These are phyloP conservation scores for Suillus cothurnatus DNA, from an alignment of 768 basidiomycete species.

Conservation along the genomic window DNA sequence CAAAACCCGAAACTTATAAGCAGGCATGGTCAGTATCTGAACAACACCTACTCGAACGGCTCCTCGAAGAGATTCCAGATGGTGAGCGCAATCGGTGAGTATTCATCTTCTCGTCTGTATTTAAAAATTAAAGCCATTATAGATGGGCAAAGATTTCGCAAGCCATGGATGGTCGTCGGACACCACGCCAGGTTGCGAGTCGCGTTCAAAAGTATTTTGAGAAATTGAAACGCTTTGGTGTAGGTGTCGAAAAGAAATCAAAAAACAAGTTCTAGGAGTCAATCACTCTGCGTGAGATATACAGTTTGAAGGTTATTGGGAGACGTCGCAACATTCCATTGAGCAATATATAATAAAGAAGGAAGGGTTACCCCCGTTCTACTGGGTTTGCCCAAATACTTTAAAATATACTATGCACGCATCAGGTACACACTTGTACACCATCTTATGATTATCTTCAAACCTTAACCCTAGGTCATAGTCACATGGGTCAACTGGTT, in stretches of 20 bases:
- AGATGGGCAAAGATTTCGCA: conserved; percentile 83
- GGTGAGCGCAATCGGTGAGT: conserved; percentile 73
- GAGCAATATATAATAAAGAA: neutral
- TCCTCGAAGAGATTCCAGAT: conserved; percentile 76
- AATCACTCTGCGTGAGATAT: neutral
- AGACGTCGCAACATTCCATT: neutral
- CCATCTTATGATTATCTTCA: neutral
- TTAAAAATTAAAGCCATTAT: conserved; percentile 15
- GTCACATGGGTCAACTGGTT: too few relatives aligned
- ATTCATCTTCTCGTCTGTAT: neutral
- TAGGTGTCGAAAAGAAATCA: conserved; percentile 41
- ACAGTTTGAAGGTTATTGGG: neutral
- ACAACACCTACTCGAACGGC: conserved; percentile 73
- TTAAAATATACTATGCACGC: neutral
- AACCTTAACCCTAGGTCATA: conserved; percentile 22
- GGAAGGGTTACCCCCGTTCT: neutral
- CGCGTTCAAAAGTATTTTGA: conserved; percentile 88
- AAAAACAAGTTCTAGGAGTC: conserved; percentile 25
- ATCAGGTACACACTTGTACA: neutral
- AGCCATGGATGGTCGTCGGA: conserved; percentile 77
- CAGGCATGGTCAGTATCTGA: conserved; percentile 77
- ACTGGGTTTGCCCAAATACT: neutral
- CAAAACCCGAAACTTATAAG: conserved; percentile 69
- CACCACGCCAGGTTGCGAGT: conserved; percentile 85
- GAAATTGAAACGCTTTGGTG: conserved; percentile 76